Base-by-base conservation (phyloP, 2,329 filamentous ascomycete genomes). In the Hypoxylon sp. region DNA sequence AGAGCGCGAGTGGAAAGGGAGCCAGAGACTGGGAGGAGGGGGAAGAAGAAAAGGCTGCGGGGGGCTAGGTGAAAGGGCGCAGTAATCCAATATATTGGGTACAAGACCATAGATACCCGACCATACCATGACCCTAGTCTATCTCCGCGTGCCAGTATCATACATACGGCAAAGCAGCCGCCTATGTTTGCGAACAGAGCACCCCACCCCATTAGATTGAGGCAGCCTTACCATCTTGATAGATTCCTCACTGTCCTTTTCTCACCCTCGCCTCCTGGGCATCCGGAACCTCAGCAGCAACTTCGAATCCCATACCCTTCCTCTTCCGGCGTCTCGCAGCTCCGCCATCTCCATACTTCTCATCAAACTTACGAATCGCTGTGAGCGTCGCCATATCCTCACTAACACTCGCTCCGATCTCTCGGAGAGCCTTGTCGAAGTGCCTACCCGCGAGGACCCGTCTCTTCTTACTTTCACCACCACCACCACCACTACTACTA, bases 361-460 rank as follows among this genome's bases (percentile, higher is more conserved):
- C 93, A 78, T 99, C 96, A 77, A 98, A 99, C 81, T 97, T 97
- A 74, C 93, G 88, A 75, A 99, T 97, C 11, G 93, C 92, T 71
- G 89, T 88, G 69, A 99, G 83, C 33, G 90, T 93, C 53, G 89
- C 86, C 95, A 98, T 98, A 76, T 99, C 94, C 80, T 98, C 95
- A 74, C 90, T 94, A 72, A 98, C 94, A 75, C 93, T 97, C 0
- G 96, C 94, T 62, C 91, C 93, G 73, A 99, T 97, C 80, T 98
- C 94, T 74, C 89, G 87, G 75, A 97, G 85, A 1, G 94, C 96
- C 72, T 89, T 91, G 14, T 94, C 92, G 76, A 99, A 98, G 81
- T 99, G 96, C 1, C 84, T 80, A 22, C 82, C 80, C 3, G 83
- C 84, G 31, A 99, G 84, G 0, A 86, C 87, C 9, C 94, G 88